Conservation (phyloP, 164 flowering plant species). For the Vitis amurensis region DNA sequence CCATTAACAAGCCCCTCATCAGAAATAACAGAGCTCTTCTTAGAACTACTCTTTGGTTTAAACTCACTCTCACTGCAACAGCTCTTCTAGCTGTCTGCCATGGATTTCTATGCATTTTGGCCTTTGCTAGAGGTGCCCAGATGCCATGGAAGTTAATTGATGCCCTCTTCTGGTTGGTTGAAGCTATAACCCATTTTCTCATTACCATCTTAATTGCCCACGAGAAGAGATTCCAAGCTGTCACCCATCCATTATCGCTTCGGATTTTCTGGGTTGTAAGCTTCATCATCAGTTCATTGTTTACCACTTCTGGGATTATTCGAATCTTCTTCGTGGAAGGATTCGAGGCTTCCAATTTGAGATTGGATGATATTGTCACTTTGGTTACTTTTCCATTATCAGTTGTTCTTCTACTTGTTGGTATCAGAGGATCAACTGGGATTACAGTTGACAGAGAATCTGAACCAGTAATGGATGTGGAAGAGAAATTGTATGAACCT, state of each 20-base stretch:
- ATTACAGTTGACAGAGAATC: slow-evolving; percentile 24
- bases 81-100: slow-evolving; percentile 41
- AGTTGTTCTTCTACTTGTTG: slow-evolving; percentile 38
- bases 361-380: slow-evolving; percentile 52
- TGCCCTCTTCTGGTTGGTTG: slow-evolving; percentile 59
- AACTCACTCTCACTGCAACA: slow-evolving; percentile 46
- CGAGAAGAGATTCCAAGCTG: slow-evolving; percentile 68
- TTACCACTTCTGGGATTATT: slow-evolving; percentile 47
- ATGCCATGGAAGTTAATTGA: slow-evolving; percentile 50
- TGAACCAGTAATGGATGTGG: slow-evolving; percentile 22
- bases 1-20: slow-evolving; percentile 35
- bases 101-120: slow-evolving; percentile 36
- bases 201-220: slow-evolving; percentile 56
- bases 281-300: slow-evolving; percentile 38
- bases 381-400: slow-evolving; percentile 50
- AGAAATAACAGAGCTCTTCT: slow-evolving; percentile 18
- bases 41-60: slow-evolving; percentile 49
- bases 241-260: slow-evolving; percentile 62
- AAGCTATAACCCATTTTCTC: slow-evolving; percentile 50
- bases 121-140: slow-evolving; percentile 29
- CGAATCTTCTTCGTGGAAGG: slow-evolving; percentile 31
- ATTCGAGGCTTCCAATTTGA: slow-evolving; percentile 23
- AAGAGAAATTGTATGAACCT: slow-evolving; percentile 33
- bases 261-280: slow-evolving; percentile 64
- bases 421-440: slow-evolving; percentile 75